Conservation (phyloP, 2,329 filamentous ascomycete genomes). For the Eutypa lata region DNA sequence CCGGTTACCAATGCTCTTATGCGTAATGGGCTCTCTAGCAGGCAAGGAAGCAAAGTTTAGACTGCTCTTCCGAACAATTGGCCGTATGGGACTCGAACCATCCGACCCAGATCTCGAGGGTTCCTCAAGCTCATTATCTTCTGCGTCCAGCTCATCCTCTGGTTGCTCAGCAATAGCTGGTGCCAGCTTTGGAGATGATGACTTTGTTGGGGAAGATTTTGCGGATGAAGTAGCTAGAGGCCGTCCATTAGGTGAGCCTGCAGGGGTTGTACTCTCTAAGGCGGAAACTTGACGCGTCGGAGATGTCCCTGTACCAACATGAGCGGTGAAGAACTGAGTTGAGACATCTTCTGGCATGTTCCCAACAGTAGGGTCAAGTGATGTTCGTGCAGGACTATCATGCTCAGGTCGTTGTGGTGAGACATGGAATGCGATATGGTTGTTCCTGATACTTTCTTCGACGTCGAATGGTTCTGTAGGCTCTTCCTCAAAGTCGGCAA, state of each 20-base stretch:
- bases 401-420: slow-evolving; percentile 14
- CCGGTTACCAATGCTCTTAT: slow-evolving; percentile 76
- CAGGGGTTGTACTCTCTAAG: slow-evolving; percentile 30
- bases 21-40: slow-evolving; percentile 82
- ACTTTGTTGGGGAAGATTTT: slow-evolving; percentile 1
- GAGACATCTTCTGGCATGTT: slow-evolving; percentile 16
- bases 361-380: slow-evolving; percentile 17
- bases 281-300: slow-evolving; percentile 12
- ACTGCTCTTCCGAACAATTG: slow-evolving; percentile 86
- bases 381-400: slow-evolving; percentile 15
- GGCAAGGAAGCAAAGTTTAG: slow-evolving; percentile 91
- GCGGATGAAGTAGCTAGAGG: slow-evolving; percentile 7
- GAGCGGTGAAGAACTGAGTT: slow-evolving; percentile 26
- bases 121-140: slow-evolving; percentile 26
- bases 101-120: slow-evolving; percentile 58
- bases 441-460: slow-evolving; percentile 11
- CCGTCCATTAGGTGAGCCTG: slow-evolving; percentile 24
- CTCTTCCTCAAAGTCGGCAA: slow-evolving; percentile 16
- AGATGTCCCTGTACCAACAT: slow-evolving; percentile 13
- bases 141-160: slow-evolving; percentile 12
- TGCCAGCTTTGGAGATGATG: slow-evolving; percentile 14
- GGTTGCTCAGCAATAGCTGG: slow-evolving; percentile 12
- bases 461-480: slow-evolving; percentile 20
- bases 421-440: slow-evolving; percentile 15
- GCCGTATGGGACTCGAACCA: slow-evolving; percentile 70